Evolutionary conservation across 805 yeast species (phyloP).

Genomic region (baker's yeast (Saccharomyces cerevisiae)): DNA sequence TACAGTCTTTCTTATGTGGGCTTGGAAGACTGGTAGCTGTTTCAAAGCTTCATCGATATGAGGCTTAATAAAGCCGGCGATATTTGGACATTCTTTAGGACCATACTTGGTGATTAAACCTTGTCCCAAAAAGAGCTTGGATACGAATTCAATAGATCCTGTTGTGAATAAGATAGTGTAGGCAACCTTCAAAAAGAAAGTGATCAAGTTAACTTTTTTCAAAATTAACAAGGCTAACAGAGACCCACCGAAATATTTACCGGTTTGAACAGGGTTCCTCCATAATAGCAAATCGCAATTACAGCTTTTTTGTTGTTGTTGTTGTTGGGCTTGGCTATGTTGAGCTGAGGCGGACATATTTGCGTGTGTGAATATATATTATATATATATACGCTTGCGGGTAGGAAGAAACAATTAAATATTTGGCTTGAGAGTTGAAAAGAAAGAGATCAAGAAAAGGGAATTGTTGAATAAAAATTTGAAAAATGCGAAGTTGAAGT

Average conservation of each 20-base stretch:
- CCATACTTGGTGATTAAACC: slow-evolving; percentile 75
- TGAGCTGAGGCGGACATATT: neutral
- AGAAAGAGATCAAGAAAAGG: neutral
- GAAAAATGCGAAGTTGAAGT: neutral
- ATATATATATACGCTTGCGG: neutral
- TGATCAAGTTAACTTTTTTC: slow-evolving; percentile 56
- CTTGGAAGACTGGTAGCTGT: slow-evolving; percentile 44
- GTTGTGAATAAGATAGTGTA: slow-evolving; percentile 53
- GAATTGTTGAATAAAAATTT: neutral
- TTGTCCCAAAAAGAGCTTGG: slow-evolving; percentile 61
- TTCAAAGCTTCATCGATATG: slow-evolving; percentile 23
- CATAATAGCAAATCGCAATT: slow-evolving; percentile 25
- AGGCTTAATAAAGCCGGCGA: slow-evolving; percentile 28
- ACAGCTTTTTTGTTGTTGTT: neutral
- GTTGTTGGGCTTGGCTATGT: neutral
- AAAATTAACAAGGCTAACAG: slow-evolving; percentile 46
- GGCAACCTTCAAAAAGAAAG: slow-evolving; percentile 51
- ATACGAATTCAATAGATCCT: slow-evolving; percentile 69
- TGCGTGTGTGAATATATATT: neutral
- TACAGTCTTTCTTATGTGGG: slow-evolving; percentile 45
- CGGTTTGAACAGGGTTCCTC: slow-evolving; percentile 55
- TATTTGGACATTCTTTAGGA: slow-evolving; percentile 38
- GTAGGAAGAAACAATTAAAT: neutral
- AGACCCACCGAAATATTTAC: slow-evolving; percentile 61
- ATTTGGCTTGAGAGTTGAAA: neutral